Conservation (phyloP, 2,329 filamentous ascomycete species). For the Ceratocystis variospora region DNA sequence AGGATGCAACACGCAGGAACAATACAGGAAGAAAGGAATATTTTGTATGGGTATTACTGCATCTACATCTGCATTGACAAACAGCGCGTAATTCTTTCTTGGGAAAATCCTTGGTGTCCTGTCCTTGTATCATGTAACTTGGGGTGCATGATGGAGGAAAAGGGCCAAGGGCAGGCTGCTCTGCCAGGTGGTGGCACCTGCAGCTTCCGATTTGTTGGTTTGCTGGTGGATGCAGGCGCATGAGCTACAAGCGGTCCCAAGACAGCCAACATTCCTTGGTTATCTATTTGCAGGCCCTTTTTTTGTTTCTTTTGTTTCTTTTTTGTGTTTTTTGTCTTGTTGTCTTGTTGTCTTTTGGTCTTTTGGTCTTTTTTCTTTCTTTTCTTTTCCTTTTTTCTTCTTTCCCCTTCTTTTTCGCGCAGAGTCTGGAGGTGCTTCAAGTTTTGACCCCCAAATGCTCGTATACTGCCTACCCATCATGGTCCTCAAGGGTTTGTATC, state of each 20-base stretch:
- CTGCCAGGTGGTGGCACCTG: not conserved
- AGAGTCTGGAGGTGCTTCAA: not conserved
- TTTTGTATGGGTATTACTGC: not conserved
- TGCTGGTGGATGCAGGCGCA: no score
- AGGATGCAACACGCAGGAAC: not conserved
- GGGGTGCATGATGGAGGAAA: not conserved
- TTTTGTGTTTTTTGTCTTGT: no score
- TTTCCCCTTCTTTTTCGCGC: not conserved
- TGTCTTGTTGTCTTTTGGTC: no score
- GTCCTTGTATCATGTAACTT: not conserved
- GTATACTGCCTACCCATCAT: no score
- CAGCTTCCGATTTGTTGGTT: not conserved
- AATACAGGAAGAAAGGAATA: not conserved
- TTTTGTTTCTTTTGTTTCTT: not conserved
- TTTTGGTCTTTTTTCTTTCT: no score
- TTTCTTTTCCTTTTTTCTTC: no score
- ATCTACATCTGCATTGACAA: conserved; percentile 1
- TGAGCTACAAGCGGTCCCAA: no score
- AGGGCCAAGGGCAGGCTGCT: not conserved
- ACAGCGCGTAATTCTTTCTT: not conserved
- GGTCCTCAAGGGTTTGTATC: no score
- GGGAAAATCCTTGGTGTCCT: not conserved
- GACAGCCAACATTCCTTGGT: no score
- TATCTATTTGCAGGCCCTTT: not conserved
- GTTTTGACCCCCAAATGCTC: no score